Percentiles rank a stretch among this genome's conserved stretches.
Evolutionary conservation across 23 red algal genomes (phyloP).

Genomic region (Gracilaria gracilis): DNA sequence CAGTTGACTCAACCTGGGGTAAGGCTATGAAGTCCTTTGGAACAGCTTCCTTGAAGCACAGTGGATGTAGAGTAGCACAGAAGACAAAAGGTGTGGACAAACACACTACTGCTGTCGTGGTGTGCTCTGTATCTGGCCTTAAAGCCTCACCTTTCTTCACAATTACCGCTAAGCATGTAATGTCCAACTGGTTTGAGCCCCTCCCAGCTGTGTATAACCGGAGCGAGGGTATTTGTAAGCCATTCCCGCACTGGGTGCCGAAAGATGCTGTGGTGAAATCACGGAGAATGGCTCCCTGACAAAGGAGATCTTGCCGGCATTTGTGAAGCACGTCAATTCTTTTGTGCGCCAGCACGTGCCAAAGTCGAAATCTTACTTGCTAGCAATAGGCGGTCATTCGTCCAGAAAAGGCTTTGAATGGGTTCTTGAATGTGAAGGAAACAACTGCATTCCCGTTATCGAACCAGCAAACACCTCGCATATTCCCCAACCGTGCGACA

Average conservation of each 20-base stretch:
- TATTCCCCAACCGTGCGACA: conserved; percentile 9
- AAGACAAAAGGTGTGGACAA: neutral
- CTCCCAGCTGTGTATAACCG: neutral
- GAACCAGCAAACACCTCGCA: conserved; percentile 29
- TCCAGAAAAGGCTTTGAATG: conserved; percentile 15
- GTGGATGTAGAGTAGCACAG: neutral
- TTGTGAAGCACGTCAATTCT: conserved; percentile 10
- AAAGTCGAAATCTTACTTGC: conserved; percentile 14
- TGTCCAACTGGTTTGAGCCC: neutral
- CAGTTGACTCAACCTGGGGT: too few relatives aligned
- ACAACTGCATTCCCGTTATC: conserved; percentile 6
- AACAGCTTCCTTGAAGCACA: neutral
- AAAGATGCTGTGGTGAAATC: conserved; percentile 5
- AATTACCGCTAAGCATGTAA: neutral
- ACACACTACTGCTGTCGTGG: conserved; percentile 14
- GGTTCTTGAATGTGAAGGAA: conserved; percentile 2
- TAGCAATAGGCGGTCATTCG: conserved; percentile 10
- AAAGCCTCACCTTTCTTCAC: conserved; percentile 8
- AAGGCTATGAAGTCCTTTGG: neutral
- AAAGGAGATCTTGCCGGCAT: neutral
- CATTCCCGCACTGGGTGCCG: neutral
- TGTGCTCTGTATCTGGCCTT: conserved; percentile 1
- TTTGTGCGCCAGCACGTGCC: neutral
- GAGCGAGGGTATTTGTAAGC: neutral
- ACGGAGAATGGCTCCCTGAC: conserved; percentile 5